These are phyloP conservation scores for Candida coquimbonensis DNA, from an alignment of 805 yeast species.

Conservation along the genomic window DNA sequence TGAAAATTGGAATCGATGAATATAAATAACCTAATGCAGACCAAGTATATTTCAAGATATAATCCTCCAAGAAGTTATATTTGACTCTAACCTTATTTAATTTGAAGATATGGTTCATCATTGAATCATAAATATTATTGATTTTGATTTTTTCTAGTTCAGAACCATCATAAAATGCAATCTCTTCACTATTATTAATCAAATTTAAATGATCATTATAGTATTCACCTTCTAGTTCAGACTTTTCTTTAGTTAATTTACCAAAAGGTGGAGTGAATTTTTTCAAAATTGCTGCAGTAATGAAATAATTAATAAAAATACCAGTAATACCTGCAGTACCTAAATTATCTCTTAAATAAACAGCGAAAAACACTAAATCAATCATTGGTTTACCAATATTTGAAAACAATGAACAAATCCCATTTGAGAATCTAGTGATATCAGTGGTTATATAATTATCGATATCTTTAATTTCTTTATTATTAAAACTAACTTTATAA, in stretches of 20 bases:
- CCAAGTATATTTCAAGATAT: constrained; percentile 86
- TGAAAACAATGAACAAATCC: constrained; percentile 77
- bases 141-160: constrained; percentile 67
- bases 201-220: constrained; percentile 80
- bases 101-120: constrained; percentile 47
- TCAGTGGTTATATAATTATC: constrained; percentile 82
- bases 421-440: constrained; percentile 69
- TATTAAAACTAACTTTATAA: constrained; percentile 62
- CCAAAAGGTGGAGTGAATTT: constrained; percentile 81
- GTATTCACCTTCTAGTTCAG: constrained; percentile 81
- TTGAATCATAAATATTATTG: constrained; percentile 45
- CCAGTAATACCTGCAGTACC: constrained; percentile 86
- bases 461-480: constrained; percentile 50
- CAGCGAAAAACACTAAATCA: constrained; percentile 76
- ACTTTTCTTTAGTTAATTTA: constrained; percentile 59
- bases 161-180: constrained; percentile 89
- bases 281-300: constrained; percentile 72
- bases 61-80: constrained; percentile 76
- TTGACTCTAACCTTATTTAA: constrained; percentile 54
- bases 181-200: constrained; percentile 86
- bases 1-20: constrained; percentile 81
- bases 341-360: constrained; percentile 75
- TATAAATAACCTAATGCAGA: constrained; percentile 91
- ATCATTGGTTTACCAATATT: constrained; percentile 88
- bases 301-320: constrained; percentile 69